Evolutionary conservation across 108 stramenopile species (phyloP).

Genomic region (Cyclotella kingstonii): DNA sequence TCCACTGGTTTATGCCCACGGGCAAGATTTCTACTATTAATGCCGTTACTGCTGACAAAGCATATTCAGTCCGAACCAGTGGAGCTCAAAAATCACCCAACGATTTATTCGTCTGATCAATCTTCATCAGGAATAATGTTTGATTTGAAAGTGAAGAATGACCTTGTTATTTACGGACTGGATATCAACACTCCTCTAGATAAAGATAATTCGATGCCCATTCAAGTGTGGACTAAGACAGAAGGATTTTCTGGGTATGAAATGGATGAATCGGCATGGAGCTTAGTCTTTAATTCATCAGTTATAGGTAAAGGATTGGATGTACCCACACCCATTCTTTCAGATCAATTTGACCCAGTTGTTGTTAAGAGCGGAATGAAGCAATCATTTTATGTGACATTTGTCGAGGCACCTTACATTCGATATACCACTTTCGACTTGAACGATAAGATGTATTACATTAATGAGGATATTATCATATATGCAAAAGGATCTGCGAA

Average conservation of each 20-base stretch:
- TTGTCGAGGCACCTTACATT: background rate
- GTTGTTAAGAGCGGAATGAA: background rate
- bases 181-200: constrained; percentile 2
- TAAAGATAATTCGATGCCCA: background rate
- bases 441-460: background rate
- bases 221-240: constrained; percentile 11
- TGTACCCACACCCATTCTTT: constrained; percentile 4
- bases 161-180: constrained; percentile 9
- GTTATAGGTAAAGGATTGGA: constrained; percentile 6
- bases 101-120: constrained; percentile 7
- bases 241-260: constrained; percentile 11
- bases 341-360: constrained; percentile 10
- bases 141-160: constrained; percentile 11
- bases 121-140: constrained; percentile 3
- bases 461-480: constrained; percentile 10
- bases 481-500: constrained; percentile 11
- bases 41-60: background rate
- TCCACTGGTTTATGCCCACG: no score
- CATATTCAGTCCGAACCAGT: background rate
- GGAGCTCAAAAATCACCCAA: background rate
- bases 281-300: constrained; percentile 1
- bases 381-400: constrained; percentile 10
- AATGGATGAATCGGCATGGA: constrained; percentile 15
- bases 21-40: no score
- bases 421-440: background rate